A percentile compares a stretch with the other conserved stretches of the same genome.
phyloP scores from a whole-genome alignment of 2,329 filamentous ascomycete species.

The Aspergillus sp. region DNA sequence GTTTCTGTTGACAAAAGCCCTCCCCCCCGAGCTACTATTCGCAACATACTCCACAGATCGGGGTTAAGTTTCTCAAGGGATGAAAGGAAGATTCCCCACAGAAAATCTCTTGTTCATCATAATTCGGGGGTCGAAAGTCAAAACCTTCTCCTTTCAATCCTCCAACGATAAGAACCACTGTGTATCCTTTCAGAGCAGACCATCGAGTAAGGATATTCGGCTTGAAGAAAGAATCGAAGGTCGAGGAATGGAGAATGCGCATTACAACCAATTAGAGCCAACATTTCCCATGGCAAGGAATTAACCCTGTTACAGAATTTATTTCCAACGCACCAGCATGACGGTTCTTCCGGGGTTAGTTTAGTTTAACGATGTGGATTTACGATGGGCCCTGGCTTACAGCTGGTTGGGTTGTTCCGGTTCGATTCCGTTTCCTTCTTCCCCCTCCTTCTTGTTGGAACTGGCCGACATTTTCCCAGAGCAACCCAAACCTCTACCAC shows the following conservation, averaged over 20 bases:
- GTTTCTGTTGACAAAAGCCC: background rate
- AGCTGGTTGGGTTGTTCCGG: background rate
- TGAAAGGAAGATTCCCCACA: constrained; percentile 14
- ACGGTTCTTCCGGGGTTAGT: constrained; percentile 23
- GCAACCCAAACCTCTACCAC: background rate
- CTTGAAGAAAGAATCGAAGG: background rate
- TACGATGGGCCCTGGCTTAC: background rate
- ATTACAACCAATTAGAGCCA: background rate
- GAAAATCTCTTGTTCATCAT: constrained; percentile 12
- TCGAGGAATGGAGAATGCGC: background rate
- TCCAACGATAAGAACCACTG: background rate
- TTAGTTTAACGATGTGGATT: constrained; percentile 25
- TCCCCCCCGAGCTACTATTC: background rate
- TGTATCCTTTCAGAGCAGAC: background rate
- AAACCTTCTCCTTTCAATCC: background rate
- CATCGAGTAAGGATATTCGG: background rate
- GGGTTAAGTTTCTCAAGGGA: constrained; percentile 1
- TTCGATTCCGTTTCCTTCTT: background rate
- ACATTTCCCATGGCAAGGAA: background rate
- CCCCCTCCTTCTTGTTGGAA: background rate
- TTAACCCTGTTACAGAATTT: constrained; percentile 16
- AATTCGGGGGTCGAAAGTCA: background rate
- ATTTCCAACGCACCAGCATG: constrained; percentile 22
- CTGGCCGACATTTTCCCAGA: background rate
- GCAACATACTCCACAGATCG: background rate